These are phyloP conservation scores for Leucocoprinus leucothites DNA, from an alignment of 768 basidiomycete species.

Conservation along the genomic window DNA sequence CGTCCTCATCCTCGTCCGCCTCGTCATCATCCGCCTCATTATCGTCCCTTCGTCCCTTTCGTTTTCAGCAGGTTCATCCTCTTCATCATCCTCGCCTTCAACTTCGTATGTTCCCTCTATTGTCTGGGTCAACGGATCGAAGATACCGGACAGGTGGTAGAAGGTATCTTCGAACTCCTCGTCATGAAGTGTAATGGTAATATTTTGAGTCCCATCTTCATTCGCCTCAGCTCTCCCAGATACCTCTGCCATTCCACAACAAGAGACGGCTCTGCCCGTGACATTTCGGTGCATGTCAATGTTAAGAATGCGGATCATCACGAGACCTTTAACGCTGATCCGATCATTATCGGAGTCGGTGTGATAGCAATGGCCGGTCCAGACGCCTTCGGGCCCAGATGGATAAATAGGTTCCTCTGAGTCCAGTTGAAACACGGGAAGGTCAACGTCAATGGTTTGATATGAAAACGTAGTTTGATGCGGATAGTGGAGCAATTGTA, in stretches of 20 bases:
- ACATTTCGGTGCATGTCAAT: background rate
- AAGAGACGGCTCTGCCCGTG: background rate
- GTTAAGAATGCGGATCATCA: background rate
- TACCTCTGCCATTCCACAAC: background rate
- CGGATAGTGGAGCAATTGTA: conserved; percentile 27
- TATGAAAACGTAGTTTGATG: conserved; percentile 29
- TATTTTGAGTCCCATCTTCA: background rate
- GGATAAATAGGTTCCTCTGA: conserved; percentile 18
- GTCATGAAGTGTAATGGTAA: background rate
- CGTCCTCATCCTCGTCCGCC: background rate
- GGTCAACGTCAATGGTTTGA: conserved; percentile 28
- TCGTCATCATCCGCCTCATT: background rate
- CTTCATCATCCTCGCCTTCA: conserved; percentile 9
- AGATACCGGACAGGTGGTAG: background rate
- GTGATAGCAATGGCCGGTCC: conserved; percentile 29
- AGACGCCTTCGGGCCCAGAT: conserved; percentile 22
- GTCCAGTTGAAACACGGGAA: conserved; percentile 21
- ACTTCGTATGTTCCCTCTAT: conserved; percentile 19
- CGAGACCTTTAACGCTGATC: conserved; percentile 13
- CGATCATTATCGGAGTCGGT: conserved; percentile 21
- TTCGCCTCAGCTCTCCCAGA: background rate
- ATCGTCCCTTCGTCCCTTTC: no score
- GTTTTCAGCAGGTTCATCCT: no score
- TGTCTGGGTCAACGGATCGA: conserved; percentile 12
- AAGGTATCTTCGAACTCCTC: background rate